Evolutionary conservation across 192 early-diverging fungal genomes (phyloP), one percentile per base, ranked within the genome.

Genomic region (Lunasporangiospora selenospora): DNA sequence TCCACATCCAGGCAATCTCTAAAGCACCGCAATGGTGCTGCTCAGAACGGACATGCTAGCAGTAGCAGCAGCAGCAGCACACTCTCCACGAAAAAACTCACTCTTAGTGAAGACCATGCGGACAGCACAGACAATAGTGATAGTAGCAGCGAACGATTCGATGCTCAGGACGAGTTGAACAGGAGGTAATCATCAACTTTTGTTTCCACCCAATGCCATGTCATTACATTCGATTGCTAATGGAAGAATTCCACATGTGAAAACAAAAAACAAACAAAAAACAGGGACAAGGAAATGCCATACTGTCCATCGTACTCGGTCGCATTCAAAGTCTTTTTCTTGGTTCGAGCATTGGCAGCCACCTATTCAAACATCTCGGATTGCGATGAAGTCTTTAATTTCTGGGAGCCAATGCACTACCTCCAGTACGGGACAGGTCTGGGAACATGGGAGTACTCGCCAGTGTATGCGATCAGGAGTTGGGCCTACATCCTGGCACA

Each of bases 401-500:
- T 94, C 79, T 98, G 93, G 94, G 97, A 99, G 69, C 91, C 95
- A 11, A 81, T 89, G 26, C 96, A 99, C 65, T 94, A 93, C 57
- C 67, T 96, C 24, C 85, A 90, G 30, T 87, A 92, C 61, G 92
- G 94, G 0, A 73, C 66, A 58, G 97, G 96, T 51, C 82, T 93
- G 45, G 92, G 97, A 75, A 98, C 97, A 10, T 99, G 97, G 97
- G 97, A 99, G 67, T 98, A 98, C 67, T 89, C 92, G 3, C 92
- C 94, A 13, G 65, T 89, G n/a, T 95, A 82, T 58, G 86, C 91
- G 9, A 90, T 99, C 40, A 84, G 96, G 31, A 95, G 93, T 12
- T 99, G 92, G 86, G 84, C 81, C 6, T 98, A 92, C 73, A 80
- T 93, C 23, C 66, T 64, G 3, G 16, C 89, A 4, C 85, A 95